Percentiles rank a stretch among this genome's conserved stretches.
Conservation (phyloP, 1,284 basidiomycete genomes). For the Sphaerobolus stellatus region DNA sequence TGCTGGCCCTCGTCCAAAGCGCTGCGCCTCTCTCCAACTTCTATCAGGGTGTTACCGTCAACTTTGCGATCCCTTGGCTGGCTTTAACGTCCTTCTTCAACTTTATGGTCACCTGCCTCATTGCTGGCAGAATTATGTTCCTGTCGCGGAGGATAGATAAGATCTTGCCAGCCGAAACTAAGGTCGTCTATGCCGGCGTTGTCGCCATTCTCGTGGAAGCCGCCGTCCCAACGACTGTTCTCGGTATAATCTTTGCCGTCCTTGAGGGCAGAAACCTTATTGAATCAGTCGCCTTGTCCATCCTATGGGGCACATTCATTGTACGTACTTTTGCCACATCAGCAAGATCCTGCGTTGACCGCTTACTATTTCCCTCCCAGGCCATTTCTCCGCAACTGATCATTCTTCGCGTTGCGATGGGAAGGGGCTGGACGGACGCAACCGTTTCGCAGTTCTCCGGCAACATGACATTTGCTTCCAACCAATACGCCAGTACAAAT, state of each 20-base stretch:
- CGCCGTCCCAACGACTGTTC: conserved; percentile 23
- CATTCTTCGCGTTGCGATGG: conserved; percentile 32
- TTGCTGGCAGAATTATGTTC: conserved; percentile 20
- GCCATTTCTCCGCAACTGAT: conserved; percentile 34
- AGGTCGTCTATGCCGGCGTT: conserved; percentile 22
- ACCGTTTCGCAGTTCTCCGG: neutral
- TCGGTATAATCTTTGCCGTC: conserved; percentile 21
- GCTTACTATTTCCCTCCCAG: conserved; percentile 31
- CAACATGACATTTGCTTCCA: too few species aligned
- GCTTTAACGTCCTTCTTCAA: conserved; percentile 23
- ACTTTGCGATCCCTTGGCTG: conserved; percentile 25
- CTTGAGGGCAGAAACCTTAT: conserved; percentile 15
- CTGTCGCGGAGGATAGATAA: conserved; percentile 14
- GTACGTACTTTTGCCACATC: conserved; percentile 8
- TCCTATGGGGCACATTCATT: conserved; percentile 16
- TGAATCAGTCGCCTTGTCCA: conserved; percentile 15
- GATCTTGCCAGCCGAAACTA: conserved; percentile 15
- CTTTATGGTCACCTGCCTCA: conserved; percentile 23
- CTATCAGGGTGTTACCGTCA: conserved; percentile 15
- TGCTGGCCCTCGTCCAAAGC: conserved; percentile 23
- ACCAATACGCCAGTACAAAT: too few species aligned
- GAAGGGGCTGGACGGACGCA: conserved; percentile 27
- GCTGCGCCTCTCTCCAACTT: conserved; percentile 20
- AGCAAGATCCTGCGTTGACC: neutral
- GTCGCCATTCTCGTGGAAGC: conserved; percentile 29